Base-by-base conservation (phyloP, 306 rosid species). In the Castanea crenata region DNA sequence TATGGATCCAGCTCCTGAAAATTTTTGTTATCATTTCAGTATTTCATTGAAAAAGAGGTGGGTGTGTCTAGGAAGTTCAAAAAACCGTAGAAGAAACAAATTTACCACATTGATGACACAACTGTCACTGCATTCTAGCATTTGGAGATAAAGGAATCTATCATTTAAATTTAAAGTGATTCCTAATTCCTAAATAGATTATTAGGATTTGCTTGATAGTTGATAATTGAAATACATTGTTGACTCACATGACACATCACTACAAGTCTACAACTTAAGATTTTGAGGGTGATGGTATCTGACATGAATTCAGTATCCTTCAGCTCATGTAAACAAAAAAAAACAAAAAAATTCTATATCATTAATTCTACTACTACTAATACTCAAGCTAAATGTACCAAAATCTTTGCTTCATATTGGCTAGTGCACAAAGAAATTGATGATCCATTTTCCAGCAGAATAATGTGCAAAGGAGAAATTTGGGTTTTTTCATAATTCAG, bases 351-450 rank as follows among this genome's bases (percentile, higher is more conserved):
- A 75, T 34, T 74, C 74, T 27, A 5, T 21, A 41, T 29, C 35
- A 64, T 19, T 14, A 19, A 27, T 25, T 73, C 35, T 63, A 27
- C 44, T 41, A 46, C 20, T 34, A 25, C 31, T 68, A 41, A 41
- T 41, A 44, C 65, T 51, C 21, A 78, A 83, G 75, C 27, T 51
- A 71, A 71, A n/a, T 8, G 65, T 16, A 21, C 32, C 31, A 5
- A 76, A 52, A 35, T 71, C 35, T 63, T 70, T 25, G 59, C 23
- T 32, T 74, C 73, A 23, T 52, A 71, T 73, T 41, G 77, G 55
- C 46, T 13, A 6, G 4, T 61, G 16, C 29, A 64, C 76, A 57
- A 80, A 74, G 38, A 82, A 69, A 74, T 71, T 21, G 19, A 9
- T 67, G 72, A 46, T 67, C 25, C 25, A 67, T 67, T 67, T 67